phyloP scores from a whole-genome alignment of 331 rosid genomes.

The Malus hybrid region DNA sequence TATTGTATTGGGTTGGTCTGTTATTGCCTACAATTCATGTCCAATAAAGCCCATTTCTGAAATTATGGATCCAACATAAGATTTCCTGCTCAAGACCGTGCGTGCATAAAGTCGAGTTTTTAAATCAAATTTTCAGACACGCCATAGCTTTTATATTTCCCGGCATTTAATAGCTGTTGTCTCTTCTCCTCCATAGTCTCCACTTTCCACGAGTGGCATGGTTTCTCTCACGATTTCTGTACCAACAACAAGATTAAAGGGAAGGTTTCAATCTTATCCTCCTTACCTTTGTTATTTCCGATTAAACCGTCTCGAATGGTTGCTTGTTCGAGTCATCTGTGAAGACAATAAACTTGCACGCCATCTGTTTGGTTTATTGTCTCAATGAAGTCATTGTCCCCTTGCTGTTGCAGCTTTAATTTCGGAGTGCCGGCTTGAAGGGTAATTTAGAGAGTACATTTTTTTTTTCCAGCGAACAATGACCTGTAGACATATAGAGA shows the following conservation, averaged over 20 bases:
- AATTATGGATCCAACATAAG: background rate
- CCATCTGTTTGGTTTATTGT: background rate
- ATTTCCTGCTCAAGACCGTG: background rate
- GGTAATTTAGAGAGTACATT: background rate
- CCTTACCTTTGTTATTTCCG: background rate
- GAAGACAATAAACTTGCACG: background rate
- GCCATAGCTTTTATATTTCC: background rate
- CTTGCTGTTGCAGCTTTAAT: background rate
- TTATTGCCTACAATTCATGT: background rate
- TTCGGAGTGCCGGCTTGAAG: background rate
- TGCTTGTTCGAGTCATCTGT: too few species aligned
- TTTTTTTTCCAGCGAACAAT: background rate
- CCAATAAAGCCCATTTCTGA: background rate
- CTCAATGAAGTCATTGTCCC: background rate
- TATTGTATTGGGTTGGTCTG: background rate
- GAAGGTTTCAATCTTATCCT: background rate
- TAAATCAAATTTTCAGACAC: background rate
- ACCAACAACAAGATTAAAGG: background rate
- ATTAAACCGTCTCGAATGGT: background rate
- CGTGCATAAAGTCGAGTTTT: background rate
- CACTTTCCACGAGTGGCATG: background rate
- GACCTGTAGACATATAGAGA: conserved; percentile 1
- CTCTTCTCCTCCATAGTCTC: background rate
- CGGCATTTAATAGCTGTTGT: background rate
- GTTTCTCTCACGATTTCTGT: background rate